Conservation (phyloP, 2,329 filamentous ascomycete genomes). For the Fusarium brachygibbosum region DNA sequence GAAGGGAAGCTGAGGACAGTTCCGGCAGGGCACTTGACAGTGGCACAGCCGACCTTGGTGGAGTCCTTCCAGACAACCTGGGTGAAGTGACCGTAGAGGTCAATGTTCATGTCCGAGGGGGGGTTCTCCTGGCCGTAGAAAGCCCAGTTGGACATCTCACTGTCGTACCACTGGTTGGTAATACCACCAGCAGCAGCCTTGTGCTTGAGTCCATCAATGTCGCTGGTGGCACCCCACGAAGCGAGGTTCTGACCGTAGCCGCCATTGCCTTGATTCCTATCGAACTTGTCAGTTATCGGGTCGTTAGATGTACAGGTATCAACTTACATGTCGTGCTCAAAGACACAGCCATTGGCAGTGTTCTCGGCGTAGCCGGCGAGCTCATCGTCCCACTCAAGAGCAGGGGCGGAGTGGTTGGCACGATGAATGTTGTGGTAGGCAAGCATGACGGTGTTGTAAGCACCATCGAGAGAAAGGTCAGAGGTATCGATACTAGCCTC, state of each 20-base stretch:
- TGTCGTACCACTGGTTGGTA: conserved; percentile 90
- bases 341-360: conserved; percentile 76
- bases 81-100: conserved; percentile 71
- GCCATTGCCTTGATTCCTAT: conserved; percentile 68
- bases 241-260: conserved; percentile 95
- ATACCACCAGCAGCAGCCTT: conserved; percentile 75
- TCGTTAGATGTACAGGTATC: not conserved
- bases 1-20: conserved; percentile 65
- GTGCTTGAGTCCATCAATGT: conserved; percentile 58
- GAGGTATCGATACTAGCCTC: conserved; percentile 17
- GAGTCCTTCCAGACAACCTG: conserved; percentile 60
- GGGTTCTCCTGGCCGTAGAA: conserved; percentile 70
- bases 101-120: conserved; percentile 73
- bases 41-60: conserved; percentile 67
- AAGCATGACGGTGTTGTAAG: conserved; percentile 62
- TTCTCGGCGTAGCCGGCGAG: conserved; percentile 74
- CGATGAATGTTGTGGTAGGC: conserved; percentile 90
- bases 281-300: conserved; percentile 51
- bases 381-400: conserved; percentile 73
- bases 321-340: conserved; percentile 81
- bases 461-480: conserved; percentile 29
- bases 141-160: conserved; percentile 72
- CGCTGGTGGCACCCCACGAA: conserved; percentile 63
- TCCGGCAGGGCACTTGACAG: conserved; percentile 73
- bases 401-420: conserved; percentile 79